Evolutionary conservation across 306 rosid genomes (phyloP).

Genomic region (Boehmeria nivea): DNA sequence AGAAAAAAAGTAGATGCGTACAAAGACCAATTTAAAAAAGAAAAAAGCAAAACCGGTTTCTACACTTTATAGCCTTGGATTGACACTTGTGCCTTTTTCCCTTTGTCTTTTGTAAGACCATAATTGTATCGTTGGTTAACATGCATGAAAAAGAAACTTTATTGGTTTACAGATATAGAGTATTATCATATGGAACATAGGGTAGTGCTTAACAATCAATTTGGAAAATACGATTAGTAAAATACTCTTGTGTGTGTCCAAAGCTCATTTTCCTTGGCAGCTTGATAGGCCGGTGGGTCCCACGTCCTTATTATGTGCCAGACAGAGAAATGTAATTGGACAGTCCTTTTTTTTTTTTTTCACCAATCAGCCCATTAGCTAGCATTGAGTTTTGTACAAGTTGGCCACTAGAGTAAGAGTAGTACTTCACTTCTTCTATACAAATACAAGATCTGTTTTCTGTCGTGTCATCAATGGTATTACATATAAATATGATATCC

Average conservation of each 20-base stretch:
- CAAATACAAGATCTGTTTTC: too few species aligned
- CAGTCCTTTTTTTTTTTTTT: background rate
- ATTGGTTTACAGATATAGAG: background rate
- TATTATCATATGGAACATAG: background rate
- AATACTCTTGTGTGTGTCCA: too few species aligned
- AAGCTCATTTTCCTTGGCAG: too few species aligned
- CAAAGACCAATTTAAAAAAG: background rate
- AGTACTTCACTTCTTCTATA: too few species aligned
- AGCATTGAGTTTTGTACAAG: too few species aligned
- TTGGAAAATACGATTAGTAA: background rate
- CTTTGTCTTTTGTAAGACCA: background rate
- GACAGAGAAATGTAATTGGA: too few species aligned
- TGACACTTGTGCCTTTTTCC: conserved; percentile 2
- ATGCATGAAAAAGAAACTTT: conserved; percentile 1
- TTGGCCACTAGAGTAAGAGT: too few species aligned
- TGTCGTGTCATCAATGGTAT: too few species aligned
- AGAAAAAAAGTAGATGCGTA: background rate
- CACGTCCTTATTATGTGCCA: too few species aligned
- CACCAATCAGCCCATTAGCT: too few species aligned
- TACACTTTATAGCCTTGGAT: background rate
- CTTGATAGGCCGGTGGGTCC: background rate
- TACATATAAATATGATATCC: too few species aligned
- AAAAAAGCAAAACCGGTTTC: background rate
- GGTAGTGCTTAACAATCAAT: background rate
- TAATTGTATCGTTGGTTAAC: conserved; percentile 7